Conservation (phyloP, 1,139 yeast species). For the Debaryomyces sp. region DNA sequence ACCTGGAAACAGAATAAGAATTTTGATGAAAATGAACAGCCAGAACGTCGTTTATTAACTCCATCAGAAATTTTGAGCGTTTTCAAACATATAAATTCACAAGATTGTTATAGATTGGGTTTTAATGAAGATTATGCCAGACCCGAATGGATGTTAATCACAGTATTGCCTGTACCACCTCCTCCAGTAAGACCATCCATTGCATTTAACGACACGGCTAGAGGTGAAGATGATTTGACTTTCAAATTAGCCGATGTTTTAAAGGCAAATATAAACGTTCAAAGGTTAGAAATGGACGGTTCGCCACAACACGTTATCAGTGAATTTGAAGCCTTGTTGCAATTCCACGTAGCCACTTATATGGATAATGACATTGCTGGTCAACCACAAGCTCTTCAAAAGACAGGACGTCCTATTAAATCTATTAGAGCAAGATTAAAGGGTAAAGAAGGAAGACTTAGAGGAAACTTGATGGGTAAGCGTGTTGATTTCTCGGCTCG, state of each 20-base stretch:
- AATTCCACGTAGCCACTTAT: conserved; percentile 98
- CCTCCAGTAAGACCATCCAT: conserved; percentile 99
- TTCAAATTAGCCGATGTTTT: conserved; percentile 95
- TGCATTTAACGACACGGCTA: conserved; percentile 97
- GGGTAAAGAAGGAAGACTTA: conserved; percentile 98
- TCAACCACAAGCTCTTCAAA: conserved; percentile 98
- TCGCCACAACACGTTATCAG: conserved; percentile 98
- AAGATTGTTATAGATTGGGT: conserved; percentile 82
- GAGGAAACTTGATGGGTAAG: conserved; percentile 99
- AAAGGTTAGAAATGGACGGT: conserved; percentile 95
- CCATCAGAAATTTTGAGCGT: conserved; percentile 91
- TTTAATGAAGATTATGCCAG: conserved; percentile 95
- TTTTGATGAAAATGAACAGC: conserved; percentile 81
- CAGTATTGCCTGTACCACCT: conserved; percentile 99
- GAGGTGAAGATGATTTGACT: conserved; percentile 99
- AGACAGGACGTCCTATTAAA: conserved; percentile 98
- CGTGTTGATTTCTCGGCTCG: conserved; percentile 99
- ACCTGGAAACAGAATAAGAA: conserved; percentile 92
- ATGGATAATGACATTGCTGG: conserved; percentile 99
- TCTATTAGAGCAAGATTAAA: conserved; percentile 97
- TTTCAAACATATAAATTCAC: conserved; percentile 85
- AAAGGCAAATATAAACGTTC: conserved; percentile 95
- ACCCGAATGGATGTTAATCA: conserved; percentile 98
- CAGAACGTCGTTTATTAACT: conserved; percentile 86
- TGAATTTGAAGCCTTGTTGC: conserved; percentile 93